These are phyloP conservation scores for Fusarium irregulare DNA, from an alignment of 2,329 filamentous ascomycete genomes.

Conservation along the genomic window DNA sequence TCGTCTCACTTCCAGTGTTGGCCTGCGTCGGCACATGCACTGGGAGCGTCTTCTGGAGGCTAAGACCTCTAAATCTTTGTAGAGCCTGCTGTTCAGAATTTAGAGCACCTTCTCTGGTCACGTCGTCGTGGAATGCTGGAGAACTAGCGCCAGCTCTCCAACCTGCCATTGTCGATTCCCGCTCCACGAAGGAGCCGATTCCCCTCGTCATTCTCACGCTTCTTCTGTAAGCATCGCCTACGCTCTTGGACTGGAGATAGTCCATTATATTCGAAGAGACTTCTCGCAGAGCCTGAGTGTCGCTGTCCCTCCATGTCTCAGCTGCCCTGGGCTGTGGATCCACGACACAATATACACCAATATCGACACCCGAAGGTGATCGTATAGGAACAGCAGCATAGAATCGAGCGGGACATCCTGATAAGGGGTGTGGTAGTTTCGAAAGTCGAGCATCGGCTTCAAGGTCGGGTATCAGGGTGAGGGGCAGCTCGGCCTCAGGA, in stretches of 20 bases:
- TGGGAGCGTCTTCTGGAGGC: slow-evolving; percentile 6
- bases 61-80: slow-evolving; percentile 8
- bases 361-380: slow-evolving; percentile 53
- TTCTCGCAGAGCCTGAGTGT: slow-evolving; percentile 44
- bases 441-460: slow-evolving; percentile 46
- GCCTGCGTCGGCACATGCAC: slow-evolving; percentile 11
- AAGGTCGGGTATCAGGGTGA: slow-evolving; percentile 52
- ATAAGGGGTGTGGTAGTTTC: slow-evolving; percentile 35
- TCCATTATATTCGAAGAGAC: slow-evolving; percentile 52
- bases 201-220: slow-evolving; percentile 55
- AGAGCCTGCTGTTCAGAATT: slow-evolving; percentile 30
- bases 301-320: slow-evolving; percentile 41
- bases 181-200: slow-evolving; percentile 53
- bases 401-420: slow-evolving; percentile 46
- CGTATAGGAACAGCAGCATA: slow-evolving; percentile 57
- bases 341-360: slow-evolving; percentile 54
- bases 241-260: slow-evolving; percentile 50
- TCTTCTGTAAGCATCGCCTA: slow-evolving; percentile 45
- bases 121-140: slow-evolving; percentile 19
- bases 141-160: slow-evolving; percentile 36
- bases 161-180: slow-evolving; percentile 46
- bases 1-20: slow-evolving; percentile 11
- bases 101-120: slow-evolving; percentile 20
- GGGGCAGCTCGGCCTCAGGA: slow-evolving; percentile 41
- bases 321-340: slow-evolving; percentile 17